phyloP scores from a whole-genome alignment of 257 asterid genomes.

The Solanum stenotomum region DNA sequence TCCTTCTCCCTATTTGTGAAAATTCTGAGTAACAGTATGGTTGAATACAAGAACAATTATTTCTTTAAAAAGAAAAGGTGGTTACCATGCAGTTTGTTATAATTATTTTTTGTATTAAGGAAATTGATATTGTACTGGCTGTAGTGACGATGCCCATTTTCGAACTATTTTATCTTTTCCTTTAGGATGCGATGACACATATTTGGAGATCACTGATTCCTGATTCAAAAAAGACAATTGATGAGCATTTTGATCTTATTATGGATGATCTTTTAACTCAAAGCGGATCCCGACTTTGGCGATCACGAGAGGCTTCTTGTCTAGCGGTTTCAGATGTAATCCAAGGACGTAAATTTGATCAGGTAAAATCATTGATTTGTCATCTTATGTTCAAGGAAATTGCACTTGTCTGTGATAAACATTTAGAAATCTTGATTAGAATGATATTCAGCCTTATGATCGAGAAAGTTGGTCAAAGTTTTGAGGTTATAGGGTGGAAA shows the following conservation, averaged over 20 bases:
- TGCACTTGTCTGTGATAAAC: neutral
- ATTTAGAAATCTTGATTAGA: neutral
- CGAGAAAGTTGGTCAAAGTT: neutral
- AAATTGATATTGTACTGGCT: neutral
- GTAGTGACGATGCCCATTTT: neutral
- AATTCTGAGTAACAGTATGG: neutral
- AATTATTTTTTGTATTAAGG: neutral
- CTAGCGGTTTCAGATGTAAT: slow-evolving; percentile 93
- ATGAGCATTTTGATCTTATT: slow-evolving; percentile 74
- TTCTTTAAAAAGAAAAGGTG: neutral
- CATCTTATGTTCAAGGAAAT: neutral
- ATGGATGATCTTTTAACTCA: slow-evolving; percentile 80
- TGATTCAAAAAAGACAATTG: slow-evolving; percentile 83
- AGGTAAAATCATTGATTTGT: slow-evolving; percentile 33
- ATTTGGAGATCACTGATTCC: slow-evolving; percentile 86
- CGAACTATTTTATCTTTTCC: slow-evolving; percentile 3
- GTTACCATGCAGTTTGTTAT: neutral
- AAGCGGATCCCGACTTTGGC: slow-evolving; percentile 98
- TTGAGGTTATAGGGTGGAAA: neutral
- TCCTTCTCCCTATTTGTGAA: neutral
- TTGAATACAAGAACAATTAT: neutral
- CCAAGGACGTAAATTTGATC: slow-evolving; percentile 91
- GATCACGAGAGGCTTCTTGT: slow-evolving; percentile 97
- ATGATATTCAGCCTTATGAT: neutral
- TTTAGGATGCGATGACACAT: slow-evolving; percentile 96